Percentiles rank a stretch among this genome's conserved stretches.
Evolutionary conservation across 2,329 filamentous ascomycete genomes (phyloP).

Genomic region (Penicillium sp.): DNA sequence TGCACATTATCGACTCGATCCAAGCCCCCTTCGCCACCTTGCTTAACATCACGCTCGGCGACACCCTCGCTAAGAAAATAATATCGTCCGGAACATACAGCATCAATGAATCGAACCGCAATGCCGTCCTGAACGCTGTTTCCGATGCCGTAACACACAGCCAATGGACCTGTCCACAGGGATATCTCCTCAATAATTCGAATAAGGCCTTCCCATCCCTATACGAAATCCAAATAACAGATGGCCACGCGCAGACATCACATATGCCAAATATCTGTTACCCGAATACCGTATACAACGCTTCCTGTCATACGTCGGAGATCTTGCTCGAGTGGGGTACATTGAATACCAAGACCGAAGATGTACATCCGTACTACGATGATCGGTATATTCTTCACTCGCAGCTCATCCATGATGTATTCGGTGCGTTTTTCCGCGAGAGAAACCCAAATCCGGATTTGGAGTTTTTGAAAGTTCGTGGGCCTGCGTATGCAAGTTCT

Average conservation of each 20-base stretch:
- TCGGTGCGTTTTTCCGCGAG: slow-evolving; percentile 22
- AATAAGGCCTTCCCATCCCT: slow-evolving; percentile 15
- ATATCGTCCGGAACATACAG: slow-evolving; percentile 14
- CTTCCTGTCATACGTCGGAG: slow-evolving; percentile 28
- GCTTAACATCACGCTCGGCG: slow-evolving; percentile 15
- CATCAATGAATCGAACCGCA: slow-evolving; percentile 12
- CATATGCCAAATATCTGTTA: slow-evolving; percentile 21
- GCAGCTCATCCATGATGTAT: slow-evolving; percentile 27
- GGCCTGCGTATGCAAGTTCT: slow-evolving; percentile 22
- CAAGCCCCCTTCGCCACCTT: slow-evolving; percentile 14
- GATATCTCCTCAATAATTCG: slow-evolving; percentile 3
- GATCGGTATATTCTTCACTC: slow-evolving; percentile 20
- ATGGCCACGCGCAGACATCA: slow-evolving; percentile 24
- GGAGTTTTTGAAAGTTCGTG: slow-evolving; percentile 16
- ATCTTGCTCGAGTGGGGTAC: slow-evolving; percentile 29
- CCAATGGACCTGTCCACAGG: slow-evolving; percentile 12
- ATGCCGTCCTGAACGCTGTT: slow-evolving; percentile 18
- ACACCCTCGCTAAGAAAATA: slow-evolving; percentile 14
- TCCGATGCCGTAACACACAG: slow-evolving; percentile 8
- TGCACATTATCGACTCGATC: slow-evolving; percentile 11
- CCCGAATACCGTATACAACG: slow-evolving; percentile 26
- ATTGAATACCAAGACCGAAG: slow-evolving; percentile 23
- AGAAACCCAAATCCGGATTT: slow-evolving; percentile 22
- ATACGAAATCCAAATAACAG: slow-evolving; percentile 21
- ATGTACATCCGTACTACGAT: slow-evolving; percentile 25